Base-by-base conservation (phyloP, 345 rosid species). In the Citrus hindsii region DNA sequence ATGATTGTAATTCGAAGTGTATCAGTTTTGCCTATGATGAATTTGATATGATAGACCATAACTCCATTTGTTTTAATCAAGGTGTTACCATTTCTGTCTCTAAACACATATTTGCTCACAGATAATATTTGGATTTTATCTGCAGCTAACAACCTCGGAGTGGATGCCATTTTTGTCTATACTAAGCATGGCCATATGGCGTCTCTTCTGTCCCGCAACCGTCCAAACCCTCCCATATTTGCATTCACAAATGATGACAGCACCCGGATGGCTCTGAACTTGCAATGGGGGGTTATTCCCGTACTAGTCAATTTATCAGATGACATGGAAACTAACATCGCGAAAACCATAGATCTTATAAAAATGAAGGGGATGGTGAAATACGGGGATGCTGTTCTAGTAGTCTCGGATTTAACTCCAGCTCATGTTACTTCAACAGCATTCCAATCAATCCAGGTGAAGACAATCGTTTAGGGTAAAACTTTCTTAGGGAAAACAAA, bases 261-360 rank as follows among this genome's bases (percentile, higher is more conserved):
- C 85, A 84, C 88, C 33, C 85, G 84, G 67, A 88, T 87, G 93
- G 86, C 91, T 22, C 81, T 92, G 74, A 92, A 86, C 81, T 83
- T 92, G 83, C 93, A 85, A 73, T 90, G 96, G 96, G 96, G 96
- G 71, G 88, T 92, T 3, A 84, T 82, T 55, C 93, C 96, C 18
- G 66, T 90, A 27, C 82, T 86, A 0, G 56, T 83, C 2, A 75
- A 82, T 40, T 80, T 92, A 40, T 84, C 88, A 3, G 88, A 86
- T 27, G 92, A 88, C 75, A 89, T 88, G 90, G 96, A 92, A 69
- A 79, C 81, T 28, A 86, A 92, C 76, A 81, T 90, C 16, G 70
- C 81, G 4, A 86, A 46, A 58, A 85, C 92, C 73, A 67, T 86
- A 4, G 83, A 80, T 38, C 86, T 90, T 53, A 71, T 89, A 30